These are phyloP conservation scores for Boechera stricta DNA, from an alignment of 345 rosid species.

Conservation along the genomic window DNA sequence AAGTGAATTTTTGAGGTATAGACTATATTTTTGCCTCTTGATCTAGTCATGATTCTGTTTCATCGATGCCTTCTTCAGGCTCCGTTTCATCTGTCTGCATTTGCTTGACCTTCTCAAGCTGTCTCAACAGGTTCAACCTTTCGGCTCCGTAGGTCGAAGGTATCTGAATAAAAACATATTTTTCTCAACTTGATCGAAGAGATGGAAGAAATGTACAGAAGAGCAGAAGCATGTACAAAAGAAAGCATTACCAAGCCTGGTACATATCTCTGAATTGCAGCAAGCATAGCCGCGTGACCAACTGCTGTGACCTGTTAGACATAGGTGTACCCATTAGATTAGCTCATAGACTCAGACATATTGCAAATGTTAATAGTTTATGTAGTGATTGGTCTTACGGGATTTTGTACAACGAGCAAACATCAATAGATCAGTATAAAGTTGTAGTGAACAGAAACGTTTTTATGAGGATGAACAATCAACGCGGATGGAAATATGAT, in stretches of 20 bases:
- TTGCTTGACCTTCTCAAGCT: conserved; percentile 88
- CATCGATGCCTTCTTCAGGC: conserved; percentile 56
- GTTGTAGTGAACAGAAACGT: conserved; percentile 5
- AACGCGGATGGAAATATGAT: neutral
- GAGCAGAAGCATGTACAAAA: conserved; percentile 14
- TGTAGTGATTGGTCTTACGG: conserved; percentile 5
- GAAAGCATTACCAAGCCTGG: conserved; percentile 72
- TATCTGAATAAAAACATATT: conserved; percentile 58
- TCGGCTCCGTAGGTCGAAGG: conserved; percentile 95
- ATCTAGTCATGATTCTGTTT: conserved; percentile 51
- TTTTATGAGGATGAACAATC: conserved; percentile 3
- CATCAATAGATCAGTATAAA: neutral
- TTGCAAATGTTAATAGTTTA: conserved; percentile 12
- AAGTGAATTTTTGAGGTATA: conserved; percentile 27
- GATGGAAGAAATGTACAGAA: conserved; percentile 19
- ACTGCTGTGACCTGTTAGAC: conserved; percentile 86
- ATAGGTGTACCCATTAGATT: conserved; percentile 12
- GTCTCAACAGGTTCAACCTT: conserved; percentile 87
- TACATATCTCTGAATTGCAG: conserved; percentile 91
- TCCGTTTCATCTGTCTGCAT: conserved; percentile 60
- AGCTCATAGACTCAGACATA: conserved; percentile 15
- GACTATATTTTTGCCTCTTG: conserved; percentile 4
- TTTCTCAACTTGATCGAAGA: conserved; percentile 16
- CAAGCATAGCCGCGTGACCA: conserved; percentile 96
- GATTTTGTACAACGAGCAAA: conserved; percentile 17